A percentile compares a stretch with the other conserved stretches of the same genome.
Conservation (phyloP, 2,329 filamentous ascomycete genomes). For the Xylariaceae sp. region DNA sequence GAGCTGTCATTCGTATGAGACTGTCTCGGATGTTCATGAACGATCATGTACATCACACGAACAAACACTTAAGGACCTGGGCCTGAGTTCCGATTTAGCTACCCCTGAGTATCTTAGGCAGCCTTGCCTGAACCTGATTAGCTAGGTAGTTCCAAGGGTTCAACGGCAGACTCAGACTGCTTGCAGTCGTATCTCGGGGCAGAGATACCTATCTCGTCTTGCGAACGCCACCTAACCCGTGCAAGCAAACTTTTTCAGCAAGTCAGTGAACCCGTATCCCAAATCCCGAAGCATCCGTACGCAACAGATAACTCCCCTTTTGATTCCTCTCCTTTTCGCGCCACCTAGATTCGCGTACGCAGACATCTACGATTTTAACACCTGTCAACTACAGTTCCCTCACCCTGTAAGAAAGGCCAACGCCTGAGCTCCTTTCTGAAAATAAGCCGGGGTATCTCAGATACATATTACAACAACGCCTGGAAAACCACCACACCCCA, state of each 20-base stretch:
- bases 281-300: not conserved
- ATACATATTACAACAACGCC: conserved; percentile 5
- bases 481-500: conserved; percentile 5
- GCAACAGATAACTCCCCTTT: not conserved
- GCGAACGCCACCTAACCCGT: not conserved
- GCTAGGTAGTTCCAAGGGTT: not conserved
- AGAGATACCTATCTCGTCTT: not conserved
- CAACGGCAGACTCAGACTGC: not conserved
- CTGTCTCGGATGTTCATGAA: no score
- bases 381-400: not conserved
- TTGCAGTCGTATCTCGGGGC: not conserved
- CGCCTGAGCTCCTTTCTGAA: conserved; percentile 6
- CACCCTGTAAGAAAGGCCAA: conserved; percentile 8
- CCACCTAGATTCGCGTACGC: not conserved
- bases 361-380: not conserved
- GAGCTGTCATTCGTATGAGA: no score
- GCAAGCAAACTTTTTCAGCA: not conserved
- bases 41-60: not conserved
- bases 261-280: not conserved
- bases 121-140: not conserved
- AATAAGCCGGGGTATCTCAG: conserved; percentile 23
- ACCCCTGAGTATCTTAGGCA: not conserved
- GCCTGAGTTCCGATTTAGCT: not conserved
- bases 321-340: not conserved
- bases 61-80: not conserved